phyloP scores from a whole-genome alignment of 2,329 filamentous ascomycete genomes.

The Sporothrix pseudoabietina region DNA sequence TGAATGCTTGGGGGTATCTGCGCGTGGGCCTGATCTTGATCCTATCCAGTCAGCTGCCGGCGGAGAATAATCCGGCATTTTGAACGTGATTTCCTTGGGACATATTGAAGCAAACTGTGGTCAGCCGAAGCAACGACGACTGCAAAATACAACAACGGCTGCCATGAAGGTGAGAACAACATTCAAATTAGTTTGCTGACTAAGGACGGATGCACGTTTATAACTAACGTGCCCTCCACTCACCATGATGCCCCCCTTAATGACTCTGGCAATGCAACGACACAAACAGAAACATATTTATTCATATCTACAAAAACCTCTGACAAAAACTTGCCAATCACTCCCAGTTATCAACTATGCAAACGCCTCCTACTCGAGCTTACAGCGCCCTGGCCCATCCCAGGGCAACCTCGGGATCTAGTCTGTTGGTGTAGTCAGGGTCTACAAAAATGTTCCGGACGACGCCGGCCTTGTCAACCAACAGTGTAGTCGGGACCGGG shows the following conservation, averaged over 20 bases:
- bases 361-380: not conserved
- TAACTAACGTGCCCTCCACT: too few species aligned
- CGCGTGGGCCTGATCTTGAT: constrained; percentile 2
- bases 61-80: not conserved
- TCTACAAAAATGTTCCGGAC: constrained; percentile 45
- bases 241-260: too few species aligned
- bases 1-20: constrained; percentile 25
- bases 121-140: constrained; percentile 17
- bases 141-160: not conserved
- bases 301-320: too few species aligned
- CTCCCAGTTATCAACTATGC: too few species aligned
- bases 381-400: constrained; percentile 42
- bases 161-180: too few species aligned
- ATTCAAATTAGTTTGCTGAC: too few species aligned
- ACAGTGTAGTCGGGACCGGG: constrained; percentile 45
- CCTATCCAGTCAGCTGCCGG: not conserved
- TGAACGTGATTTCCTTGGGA: constrained; percentile 1
- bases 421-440: constrained; percentile 44
- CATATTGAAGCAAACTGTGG: constrained; percentile 9
- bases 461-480: constrained; percentile 43
- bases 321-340: too few species aligned
- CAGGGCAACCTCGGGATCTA: constrained; percentile 43
- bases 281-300: not conserved
- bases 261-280: not conserved
- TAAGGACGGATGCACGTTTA: too few species aligned